Evolutionary conservation across 768 basidiomycete species (phyloP).

Genomic region (Crepidotus variabilis): DNA sequence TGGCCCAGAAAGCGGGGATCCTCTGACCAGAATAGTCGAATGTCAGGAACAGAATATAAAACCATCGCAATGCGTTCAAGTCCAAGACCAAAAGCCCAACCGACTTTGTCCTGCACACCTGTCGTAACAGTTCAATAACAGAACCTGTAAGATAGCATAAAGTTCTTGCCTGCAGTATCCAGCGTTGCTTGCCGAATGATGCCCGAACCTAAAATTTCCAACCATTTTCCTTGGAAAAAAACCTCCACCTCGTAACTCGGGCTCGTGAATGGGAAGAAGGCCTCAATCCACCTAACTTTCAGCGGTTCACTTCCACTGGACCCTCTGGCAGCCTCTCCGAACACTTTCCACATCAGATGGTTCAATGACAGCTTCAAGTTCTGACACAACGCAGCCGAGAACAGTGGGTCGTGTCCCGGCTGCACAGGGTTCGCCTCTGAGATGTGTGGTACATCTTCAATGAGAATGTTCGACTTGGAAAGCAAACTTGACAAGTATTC

Average conservation of each 20-base stretch:
- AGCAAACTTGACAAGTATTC: conserved; percentile 55
- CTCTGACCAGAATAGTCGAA: conserved; percentile 94
- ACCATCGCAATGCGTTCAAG: conserved; percentile 98
- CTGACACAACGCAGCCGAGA: conserved; percentile 70
- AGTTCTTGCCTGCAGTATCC: conserved; percentile 71
- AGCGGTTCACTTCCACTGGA: conserved; percentile 64
- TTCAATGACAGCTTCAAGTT: conserved; percentile 92
- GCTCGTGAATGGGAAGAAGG: conserved; percentile 96
- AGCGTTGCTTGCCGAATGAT: conserved; percentile 89
- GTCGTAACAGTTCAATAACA: conserved; percentile 11
- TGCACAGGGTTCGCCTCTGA: conserved; percentile 80
- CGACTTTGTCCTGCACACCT: conserved; percentile 82
- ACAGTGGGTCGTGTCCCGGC: conserved; percentile 64
- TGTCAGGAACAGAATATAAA: conserved; percentile 94
- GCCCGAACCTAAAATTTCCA: conserved; percentile 93
- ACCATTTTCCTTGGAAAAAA: conserved; percentile 93
- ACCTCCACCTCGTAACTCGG: conserved; percentile 99
- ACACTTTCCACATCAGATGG: conserved; percentile 76
- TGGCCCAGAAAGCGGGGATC: conserved; percentile 87
- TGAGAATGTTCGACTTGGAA: conserved; percentile 70
- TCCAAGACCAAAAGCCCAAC: conserved; percentile 98
- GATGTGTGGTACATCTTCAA: conserved; percentile 80
- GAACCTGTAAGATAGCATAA: neutral
- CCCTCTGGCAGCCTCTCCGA: conserved; percentile 52
- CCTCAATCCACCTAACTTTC: conserved; percentile 94